A percentile compares a stretch with the other conserved stretches of the same genome.
Evolutionary conservation across 805 yeast species (phyloP).

Genomic region (Huiozyma sinensis): DNA sequence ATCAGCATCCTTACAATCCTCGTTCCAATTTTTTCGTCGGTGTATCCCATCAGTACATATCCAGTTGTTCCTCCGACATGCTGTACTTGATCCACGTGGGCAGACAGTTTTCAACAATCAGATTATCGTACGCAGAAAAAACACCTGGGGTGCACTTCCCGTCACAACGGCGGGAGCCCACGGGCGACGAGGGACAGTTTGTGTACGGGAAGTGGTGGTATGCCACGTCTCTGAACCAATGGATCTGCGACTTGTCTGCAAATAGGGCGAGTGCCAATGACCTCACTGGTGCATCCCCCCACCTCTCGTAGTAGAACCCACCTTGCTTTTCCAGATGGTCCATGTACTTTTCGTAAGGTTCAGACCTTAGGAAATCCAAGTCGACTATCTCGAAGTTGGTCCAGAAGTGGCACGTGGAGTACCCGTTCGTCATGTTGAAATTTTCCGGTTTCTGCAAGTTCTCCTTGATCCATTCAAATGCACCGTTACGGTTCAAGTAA

Average conservation of each 20-base stretch:
- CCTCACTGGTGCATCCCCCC: conserved; percentile 94
- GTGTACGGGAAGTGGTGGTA: conserved; percentile 65
- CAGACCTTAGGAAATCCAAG: conserved; percentile 66
- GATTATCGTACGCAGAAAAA: conserved; percentile 41
- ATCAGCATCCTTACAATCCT: too few relatives aligned
- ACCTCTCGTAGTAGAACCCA: conserved; percentile 80
- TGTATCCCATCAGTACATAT: conserved; percentile 9
- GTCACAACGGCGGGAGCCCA: conserved; percentile 36
- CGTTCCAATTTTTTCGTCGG: not conserved
- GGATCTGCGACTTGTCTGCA: conserved; percentile 56
- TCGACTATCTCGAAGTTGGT: conserved; percentile 79
- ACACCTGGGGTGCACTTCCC: conserved; percentile 42
- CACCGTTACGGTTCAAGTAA: conserved; percentile 41
- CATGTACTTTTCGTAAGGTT: conserved; percentile 57
- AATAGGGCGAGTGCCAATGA: conserved; percentile 63
- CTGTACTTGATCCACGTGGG: conserved; percentile 53
- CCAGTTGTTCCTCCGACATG: conserved; percentile 25
- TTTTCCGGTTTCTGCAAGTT: conserved; percentile 41
- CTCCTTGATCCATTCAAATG: conserved; percentile 55
- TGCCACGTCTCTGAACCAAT: conserved; percentile 84
- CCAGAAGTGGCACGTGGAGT: conserved; percentile 78
- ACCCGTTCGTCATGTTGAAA: conserved; percentile 33
- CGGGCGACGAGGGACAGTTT: conserved; percentile 48
- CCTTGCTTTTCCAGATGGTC: conserved; percentile 55
- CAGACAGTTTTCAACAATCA: conserved; percentile 65